phyloP scores from a whole-genome alignment of 805 yeast genomes.

The Starmerella riodocensis region DNA sequence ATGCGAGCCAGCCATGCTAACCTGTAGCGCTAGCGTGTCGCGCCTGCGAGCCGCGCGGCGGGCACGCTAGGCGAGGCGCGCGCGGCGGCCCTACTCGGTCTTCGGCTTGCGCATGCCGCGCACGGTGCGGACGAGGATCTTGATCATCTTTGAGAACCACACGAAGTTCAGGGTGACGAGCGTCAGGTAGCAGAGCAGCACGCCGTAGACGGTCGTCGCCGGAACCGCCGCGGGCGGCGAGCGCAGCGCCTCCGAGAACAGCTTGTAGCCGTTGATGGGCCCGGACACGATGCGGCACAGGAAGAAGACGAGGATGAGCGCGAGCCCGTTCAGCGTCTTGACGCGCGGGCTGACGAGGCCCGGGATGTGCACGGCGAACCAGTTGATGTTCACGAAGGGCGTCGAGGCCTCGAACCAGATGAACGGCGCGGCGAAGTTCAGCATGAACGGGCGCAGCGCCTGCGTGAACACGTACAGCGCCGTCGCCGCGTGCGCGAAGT shows the following conservation, averaged over 20 bases:
- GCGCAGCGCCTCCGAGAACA: conserved; percentile 27
- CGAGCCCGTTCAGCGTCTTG: conserved; percentile 56
- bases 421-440: conserved; percentile 72
- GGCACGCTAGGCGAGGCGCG: no score
- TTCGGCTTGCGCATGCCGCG: conserved; percentile 5
- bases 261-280: conserved; percentile 46
- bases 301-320: conserved; percentile 60
- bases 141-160: conserved; percentile 85
- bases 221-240: conserved; percentile 31
- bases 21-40: neutral
- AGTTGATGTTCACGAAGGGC: conserved; percentile 87
- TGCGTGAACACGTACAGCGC: conserved; percentile 60
- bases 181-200: conserved; percentile 45
- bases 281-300: conserved; percentile 78
- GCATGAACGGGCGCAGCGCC: conserved; percentile 58
- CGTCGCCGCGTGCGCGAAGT: conserved; percentile 69
- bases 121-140: conserved; percentile 45
- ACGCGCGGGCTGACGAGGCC: conserved; percentile 45
- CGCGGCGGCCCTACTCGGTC: no score
- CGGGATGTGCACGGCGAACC: conserved; percentile 77
- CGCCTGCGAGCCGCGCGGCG: no score
- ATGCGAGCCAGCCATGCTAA: no score
- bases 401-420: conserved; percentile 78
- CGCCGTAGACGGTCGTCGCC: conserved; percentile 34
- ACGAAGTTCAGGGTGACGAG: conserved; percentile 57